Conservation (phyloP, 345 rosid species). For the Psidium friedrichsthalianum region DNA sequence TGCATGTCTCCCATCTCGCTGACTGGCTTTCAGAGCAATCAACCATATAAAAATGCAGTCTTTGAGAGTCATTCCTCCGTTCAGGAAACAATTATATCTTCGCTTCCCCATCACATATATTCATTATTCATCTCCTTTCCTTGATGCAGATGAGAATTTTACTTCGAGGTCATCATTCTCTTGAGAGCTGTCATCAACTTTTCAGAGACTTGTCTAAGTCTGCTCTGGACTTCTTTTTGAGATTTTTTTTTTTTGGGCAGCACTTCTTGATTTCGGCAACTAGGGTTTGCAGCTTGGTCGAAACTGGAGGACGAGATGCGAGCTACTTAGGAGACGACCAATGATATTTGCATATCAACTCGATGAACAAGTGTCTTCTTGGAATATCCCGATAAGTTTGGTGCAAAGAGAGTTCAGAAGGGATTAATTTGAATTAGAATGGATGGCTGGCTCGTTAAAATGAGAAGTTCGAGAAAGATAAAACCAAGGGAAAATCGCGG, state of each 20-base stretch:
- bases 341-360: not conserved
- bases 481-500: not conserved
- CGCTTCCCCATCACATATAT: not conserved
- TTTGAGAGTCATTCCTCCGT: not conserved
- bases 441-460: not conserved
- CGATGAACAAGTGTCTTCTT: not conserved
- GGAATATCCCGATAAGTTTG: not conserved
- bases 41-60: not conserved
- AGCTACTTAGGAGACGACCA: not conserved
- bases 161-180: not conserved
- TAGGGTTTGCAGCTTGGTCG: not conserved
- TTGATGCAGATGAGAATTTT: not conserved
- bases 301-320: not conserved
- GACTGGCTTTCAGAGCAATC: not conserved
- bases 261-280: not conserved
- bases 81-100: not conserved
- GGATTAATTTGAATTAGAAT: not conserved
- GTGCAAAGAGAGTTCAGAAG: not conserved
- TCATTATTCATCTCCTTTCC: not conserved
- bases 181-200: not conserved
- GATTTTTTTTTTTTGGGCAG: not conserved
- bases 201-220: not conserved
- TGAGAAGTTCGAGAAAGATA: not conserved
- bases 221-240: not conserved
- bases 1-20: not conserved